phyloP scores from a whole-genome alignment of 2,329 filamentous ascomycete species.

The Apiospora kogelbergensis region DNA sequence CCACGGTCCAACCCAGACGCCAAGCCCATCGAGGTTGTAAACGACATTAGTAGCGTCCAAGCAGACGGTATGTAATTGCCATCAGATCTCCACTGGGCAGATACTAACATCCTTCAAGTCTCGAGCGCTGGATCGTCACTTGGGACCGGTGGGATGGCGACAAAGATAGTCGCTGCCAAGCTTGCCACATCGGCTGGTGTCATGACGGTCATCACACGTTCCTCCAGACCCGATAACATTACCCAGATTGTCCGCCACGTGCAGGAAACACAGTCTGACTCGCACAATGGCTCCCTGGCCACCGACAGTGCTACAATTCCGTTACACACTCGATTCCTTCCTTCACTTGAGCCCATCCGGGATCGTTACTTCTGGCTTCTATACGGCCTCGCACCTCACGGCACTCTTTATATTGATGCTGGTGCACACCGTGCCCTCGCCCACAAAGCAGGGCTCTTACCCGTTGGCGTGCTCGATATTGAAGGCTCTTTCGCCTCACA shows the following conservation, averaged over 20 bases:
- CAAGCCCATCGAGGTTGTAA: conserved; percentile 85
- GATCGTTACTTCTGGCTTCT: conserved; percentile 97
- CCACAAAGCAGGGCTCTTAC: conserved; percentile 83
- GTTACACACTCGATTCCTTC: conserved; percentile 90
- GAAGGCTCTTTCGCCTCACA: conserved; percentile 88
- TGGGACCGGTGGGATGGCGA: conserved; percentile 95
- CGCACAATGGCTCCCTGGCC: conserved; percentile 43
- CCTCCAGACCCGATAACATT: conserved; percentile 92
- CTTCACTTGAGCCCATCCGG: conserved; percentile 78
- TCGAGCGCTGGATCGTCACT: conserved; percentile 85
- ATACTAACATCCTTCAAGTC: conserved; percentile 48
- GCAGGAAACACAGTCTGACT: conserved; percentile 54
- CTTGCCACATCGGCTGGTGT: conserved; percentile 93
- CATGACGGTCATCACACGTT: conserved; percentile 92
- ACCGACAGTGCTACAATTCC: conserved; percentile 49
- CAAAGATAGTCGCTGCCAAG: conserved; percentile 91
- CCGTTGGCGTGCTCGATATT: conserved; percentile 87
- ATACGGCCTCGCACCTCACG: conserved; percentile 86
- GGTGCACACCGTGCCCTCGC: conserved; percentile 80
- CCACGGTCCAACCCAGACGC: conserved; percentile 83
- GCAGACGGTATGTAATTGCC: conserved; percentile 67
- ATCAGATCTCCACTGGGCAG: neutral
- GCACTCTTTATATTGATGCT: conserved; percentile 89
- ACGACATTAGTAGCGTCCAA: conserved; percentile 78
- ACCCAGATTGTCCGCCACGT: conserved; percentile 81